Evolutionary conservation across 192 early-diverging fungal species (phyloP), one percentile per base, ranked within the genome.

Genomic region (Coemansia sp.): DNA sequence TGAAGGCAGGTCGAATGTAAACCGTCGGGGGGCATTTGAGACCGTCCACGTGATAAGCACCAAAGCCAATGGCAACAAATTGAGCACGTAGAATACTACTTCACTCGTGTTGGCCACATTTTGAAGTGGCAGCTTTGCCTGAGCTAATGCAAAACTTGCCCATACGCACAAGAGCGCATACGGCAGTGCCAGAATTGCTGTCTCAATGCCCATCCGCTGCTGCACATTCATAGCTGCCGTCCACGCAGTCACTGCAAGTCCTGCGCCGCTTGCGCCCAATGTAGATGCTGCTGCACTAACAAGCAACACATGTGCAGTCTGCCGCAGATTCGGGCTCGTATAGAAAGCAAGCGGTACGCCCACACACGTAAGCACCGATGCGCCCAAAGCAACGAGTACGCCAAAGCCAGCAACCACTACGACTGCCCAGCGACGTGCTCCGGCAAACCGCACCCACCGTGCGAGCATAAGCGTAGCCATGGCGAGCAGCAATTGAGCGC

Each of bases 31-130:
- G 14, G 67, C 72, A 41, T 70, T 74, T 10, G 61, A 6, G 26
- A 62, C 65, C 0, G 59, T 43, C 77, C 77, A 79, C 55, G 64
- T 38, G 7, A 74, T 26, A 41, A 74, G 58, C 21, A 65, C 60
- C 22, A 79, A 43, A 2, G 59, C 77, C 39, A 74, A 57, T 11
- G 77, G 77, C 61, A 80, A 38, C 16, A 62, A 41, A 3, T 58
- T 57, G 10, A 80, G 77, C 64, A 80, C 29, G n/a, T 73, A 80
- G 57, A 68, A 74, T 6, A 50, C 29, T 3, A 61, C 55, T 64
- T 74, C 66, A 57, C 77, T 71, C 0, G 64, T 59, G 57, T 60
- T 67, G 11, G 63, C 68, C 6, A 35, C 39, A 21, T 23, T 35
- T 6, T 23, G 14, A 3, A 60, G 62, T 31, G 67, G 66, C 67